Base-by-base conservation (phyloP, 129 eudicot genomes). In the Kitagawia praeruptora region DNA sequence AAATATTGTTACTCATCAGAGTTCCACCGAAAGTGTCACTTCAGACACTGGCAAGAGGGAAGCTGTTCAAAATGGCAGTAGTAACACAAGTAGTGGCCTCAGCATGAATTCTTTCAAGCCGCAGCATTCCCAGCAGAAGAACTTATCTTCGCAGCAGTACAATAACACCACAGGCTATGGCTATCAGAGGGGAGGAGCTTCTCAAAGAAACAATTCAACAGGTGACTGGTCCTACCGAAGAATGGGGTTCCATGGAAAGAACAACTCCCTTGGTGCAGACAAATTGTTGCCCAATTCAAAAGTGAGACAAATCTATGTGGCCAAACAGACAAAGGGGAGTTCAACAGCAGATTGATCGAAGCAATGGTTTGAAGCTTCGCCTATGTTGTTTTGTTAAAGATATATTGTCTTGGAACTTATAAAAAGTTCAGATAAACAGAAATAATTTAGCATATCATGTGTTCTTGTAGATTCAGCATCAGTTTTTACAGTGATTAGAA, bases 271-370 rank as follows among this genome's bases (percentile, higher is more conserved):
- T 80, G 90, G 90, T 70, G 63, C 86, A 14, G 97, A 89, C 2
- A 91, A 87, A 80, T 69, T 74, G 63, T 87, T 82, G 23, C 87
- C 92, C 4, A 70, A 83, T 53, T 45, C 91, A 41, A 96, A 87
- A 85, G 83, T 95, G 80, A 95, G 91, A 82, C 99, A 95, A 80
- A 86, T 95, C 39, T 95, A 95, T 80, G 99, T 95, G 40, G 96
- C 96, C 1, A 95, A 95, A 82, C 99, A 95, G 86, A 85, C 86
- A 41, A 83, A 85, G 19, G 96, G 90, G 79, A 77, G 88, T 72
- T 82, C 89, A 25, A 71, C 86, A 21, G 69, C 47, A 0, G 86
- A 84, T 51, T 85, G 87, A 89, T 42, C 1, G 12, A 28, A 47
- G 31, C 13, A 75, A 49, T 49, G 56, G 9, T 42, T n/a, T 44